phyloP scores from a whole-genome alignment of 1,284 basidiomycete species.

The Peniophora sp. region DNA sequence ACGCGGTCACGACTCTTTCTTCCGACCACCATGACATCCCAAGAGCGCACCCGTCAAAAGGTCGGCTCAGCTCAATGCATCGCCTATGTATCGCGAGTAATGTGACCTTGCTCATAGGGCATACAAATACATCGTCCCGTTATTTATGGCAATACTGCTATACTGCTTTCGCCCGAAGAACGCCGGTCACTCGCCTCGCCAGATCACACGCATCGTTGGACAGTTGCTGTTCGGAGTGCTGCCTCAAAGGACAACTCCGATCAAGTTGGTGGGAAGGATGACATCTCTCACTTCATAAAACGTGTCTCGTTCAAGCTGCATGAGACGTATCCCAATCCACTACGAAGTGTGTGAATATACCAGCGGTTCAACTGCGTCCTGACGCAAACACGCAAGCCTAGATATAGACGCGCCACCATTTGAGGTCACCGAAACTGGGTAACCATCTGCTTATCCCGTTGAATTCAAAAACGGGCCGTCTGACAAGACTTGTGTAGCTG shows the following conservation, averaged over 20 bases:
- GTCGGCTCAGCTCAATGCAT: conserved; percentile 30
- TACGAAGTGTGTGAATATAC: conserved; percentile 60
- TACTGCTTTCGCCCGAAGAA: conserved; percentile 74
- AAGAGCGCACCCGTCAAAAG: conserved; percentile 65
- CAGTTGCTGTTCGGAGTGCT: conserved; percentile 84
- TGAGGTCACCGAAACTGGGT: conserved; percentile 92
- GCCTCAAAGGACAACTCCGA: conserved; percentile 56
- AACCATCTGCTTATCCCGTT: conserved; percentile 17
- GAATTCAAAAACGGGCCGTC: background rate
- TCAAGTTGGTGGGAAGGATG: conserved; percentile 81
- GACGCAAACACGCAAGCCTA: conserved; percentile 22
- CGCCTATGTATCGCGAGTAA: conserved; percentile 3
- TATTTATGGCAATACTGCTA: conserved; percentile 94
- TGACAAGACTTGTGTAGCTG: conserved; percentile 45
- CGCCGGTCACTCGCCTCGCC: conserved; percentile 45
- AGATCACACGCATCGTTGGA: conserved; percentile 96
- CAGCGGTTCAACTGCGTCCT: background rate
- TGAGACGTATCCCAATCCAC: conserved; percentile 91
- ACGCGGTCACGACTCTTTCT: conserved; percentile 12
- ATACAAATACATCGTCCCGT: conserved; percentile 86
- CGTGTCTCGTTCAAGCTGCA: conserved; percentile 97
- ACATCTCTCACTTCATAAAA: conserved; percentile 85
- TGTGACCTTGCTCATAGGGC: conserved; percentile 45
- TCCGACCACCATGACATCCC: conserved; percentile 35
- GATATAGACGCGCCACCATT: conserved; percentile 92